phyloP scores from a whole-genome alignment of 495 filamentous ascomycete species.

The Cercophora scortea region DNA sequence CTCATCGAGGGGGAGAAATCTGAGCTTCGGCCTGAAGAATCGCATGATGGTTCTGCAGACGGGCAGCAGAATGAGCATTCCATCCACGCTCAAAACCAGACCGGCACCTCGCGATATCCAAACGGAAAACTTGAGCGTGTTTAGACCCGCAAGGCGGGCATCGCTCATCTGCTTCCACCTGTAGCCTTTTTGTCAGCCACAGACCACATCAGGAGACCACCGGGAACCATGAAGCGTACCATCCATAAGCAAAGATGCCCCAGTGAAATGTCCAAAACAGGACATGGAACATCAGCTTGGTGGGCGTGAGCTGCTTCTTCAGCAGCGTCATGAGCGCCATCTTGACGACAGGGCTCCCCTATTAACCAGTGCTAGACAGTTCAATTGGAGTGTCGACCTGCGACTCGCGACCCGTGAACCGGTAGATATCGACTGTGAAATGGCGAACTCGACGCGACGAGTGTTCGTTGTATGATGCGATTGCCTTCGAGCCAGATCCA shows the following conservation, averaged over 20 bases:
- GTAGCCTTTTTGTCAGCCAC: slow-evolving; percentile 5
- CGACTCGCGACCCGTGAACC: slow-evolving; percentile 26
- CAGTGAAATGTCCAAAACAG: slow-evolving; percentile 82
- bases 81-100: slow-evolving; percentile 72
- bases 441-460: slow-evolving; percentile 4
- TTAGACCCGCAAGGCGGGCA: slow-evolving; percentile 61
- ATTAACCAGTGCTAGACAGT: slow-evolving; percentile 6
- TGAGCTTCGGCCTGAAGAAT: slow-evolving; percentile 76
- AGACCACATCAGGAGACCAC: neutral
- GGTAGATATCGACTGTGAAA: neutral
- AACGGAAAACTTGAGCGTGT: slow-evolving; percentile 77
- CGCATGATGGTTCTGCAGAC: slow-evolving; percentile 89
- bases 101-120: slow-evolving; percentile 95
- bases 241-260: slow-evolving; percentile 77
- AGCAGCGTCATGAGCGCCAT: slow-evolving; percentile 35
- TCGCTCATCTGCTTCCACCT: slow-evolving; percentile 75
- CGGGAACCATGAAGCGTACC: slow-evolving; percentile 45
- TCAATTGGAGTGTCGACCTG: slow-evolving; percentile 42
- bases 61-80: slow-evolving; percentile 78
- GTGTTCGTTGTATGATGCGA: neutral
- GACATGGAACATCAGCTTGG: slow-evolving; percentile 71
- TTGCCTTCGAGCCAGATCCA: neutral
- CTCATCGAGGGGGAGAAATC: slow-evolving; percentile 87
- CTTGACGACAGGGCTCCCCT: slow-evolving; percentile 21
- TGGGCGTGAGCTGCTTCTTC: slow-evolving; percentile 54